Conservation (phyloP, 257 asterid genomes). For the Solanum verrucosum region DNA sequence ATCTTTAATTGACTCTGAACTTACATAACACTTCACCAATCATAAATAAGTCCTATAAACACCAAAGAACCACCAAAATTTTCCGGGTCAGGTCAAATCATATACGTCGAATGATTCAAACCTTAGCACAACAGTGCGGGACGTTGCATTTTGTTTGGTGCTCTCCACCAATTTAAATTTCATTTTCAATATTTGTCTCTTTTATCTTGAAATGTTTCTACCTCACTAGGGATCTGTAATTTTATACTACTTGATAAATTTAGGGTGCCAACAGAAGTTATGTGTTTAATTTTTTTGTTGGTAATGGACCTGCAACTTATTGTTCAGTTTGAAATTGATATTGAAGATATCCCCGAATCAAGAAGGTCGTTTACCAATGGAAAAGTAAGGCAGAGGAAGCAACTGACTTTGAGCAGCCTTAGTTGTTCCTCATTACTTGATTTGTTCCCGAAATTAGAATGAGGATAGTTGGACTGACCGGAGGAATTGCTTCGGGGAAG, state of each 20-base stretch:
- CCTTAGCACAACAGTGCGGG: no score
- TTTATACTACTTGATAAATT: not conserved
- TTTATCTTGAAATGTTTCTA: not conserved
- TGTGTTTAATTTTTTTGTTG: not conserved
- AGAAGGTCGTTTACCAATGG: not conserved
- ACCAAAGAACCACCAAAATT: no score
- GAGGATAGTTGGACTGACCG: slow-evolving; percentile 85
- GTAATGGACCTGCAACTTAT: not conserved
- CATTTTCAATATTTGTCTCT: not conserved
- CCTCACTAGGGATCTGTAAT: not conserved
- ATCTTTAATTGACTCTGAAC: no score
- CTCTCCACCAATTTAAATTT: not conserved
- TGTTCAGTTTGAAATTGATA: not conserved
- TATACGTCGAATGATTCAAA: no score
- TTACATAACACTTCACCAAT: no score
- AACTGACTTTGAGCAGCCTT: not conserved
- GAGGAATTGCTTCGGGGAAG: slow-evolving; percentile 86
- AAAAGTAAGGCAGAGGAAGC: not conserved
- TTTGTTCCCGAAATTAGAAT: slow-evolving; percentile 5
- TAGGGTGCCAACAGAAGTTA: not conserved
- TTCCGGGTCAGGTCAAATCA: no score
- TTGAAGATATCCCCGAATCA: not conserved
- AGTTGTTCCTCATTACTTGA: not conserved
- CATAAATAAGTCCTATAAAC: no score
- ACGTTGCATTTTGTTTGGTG: not conserved